Base-by-base conservation (phyloP, 2,329 filamentous ascomycete species). In the Elsinoe fawcettii region DNA sequence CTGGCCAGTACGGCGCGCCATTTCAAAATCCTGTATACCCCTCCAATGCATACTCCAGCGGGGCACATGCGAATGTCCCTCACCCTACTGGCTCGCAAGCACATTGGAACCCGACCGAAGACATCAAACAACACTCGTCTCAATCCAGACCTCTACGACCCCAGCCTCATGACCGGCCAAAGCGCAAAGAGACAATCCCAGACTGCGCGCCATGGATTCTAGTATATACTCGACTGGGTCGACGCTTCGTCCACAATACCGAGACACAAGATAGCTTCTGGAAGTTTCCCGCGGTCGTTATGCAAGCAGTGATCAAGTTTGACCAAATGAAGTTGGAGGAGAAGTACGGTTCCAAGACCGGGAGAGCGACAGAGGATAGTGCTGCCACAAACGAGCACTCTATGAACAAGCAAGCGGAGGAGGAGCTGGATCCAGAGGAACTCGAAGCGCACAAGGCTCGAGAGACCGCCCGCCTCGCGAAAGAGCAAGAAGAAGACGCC, bases 181-280 rank as follows among this genome's bases (percentile, higher is more conserved):
- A 86, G 71, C 84, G 85, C 25, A 91, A 88, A 68, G 81, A 87
- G 57, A 68, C 79, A 5, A 93, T 99, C 46, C 90, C 90, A 0
- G 86, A 86, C 2, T 88, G 84, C 65, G 85, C 87, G 64, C 88
- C 90, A 14, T 99, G 93, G 93, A 73, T 95, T 0, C 76, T 99
- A 2, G 89, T 99, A n/a, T 88, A 87, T 68, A 99, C 93, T 0
- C 96, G 90, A 68, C 84, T 92, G 61, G 88, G 89, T 20, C 80
- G 93, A 58, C 82, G 91, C 55, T 99, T 99, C 67, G 90, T 91
- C 2, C 88, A 95, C 74, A 96, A 99, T 64, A 82, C 85, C 0
- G 80, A 81, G 56, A 96, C 92, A 63, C 88, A 92, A 36, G 80
- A 90, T 63, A 97, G 91, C 71, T 90, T 90, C 71, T 99, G 95